Percentiles rank a stretch among this genome's conserved stretches.
Conservation (phyloP, 2,329 filamentous ascomycete species). For the Pseudopithomyces maydicus region DNA sequence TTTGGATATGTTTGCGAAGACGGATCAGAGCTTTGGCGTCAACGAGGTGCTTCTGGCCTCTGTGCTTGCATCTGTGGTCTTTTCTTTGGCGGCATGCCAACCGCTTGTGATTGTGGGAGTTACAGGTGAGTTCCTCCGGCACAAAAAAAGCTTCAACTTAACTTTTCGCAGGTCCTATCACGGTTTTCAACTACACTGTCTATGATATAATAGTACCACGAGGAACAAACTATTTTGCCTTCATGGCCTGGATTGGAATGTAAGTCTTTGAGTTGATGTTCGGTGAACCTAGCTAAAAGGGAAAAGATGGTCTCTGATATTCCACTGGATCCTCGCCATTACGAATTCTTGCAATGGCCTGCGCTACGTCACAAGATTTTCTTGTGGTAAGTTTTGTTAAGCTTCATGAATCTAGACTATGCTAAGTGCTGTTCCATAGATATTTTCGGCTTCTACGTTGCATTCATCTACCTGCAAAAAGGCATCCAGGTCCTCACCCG, state of each 20-base stretch:
- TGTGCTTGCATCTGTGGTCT: conserved; percentile 81
- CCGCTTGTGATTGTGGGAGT: conserved; percentile 91
- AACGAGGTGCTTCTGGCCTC: conserved; percentile 90
- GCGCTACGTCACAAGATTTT: conserved; percentile 88
- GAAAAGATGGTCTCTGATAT: conserved; percentile 76
- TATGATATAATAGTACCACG: conserved; percentile 83
- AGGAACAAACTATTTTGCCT: conserved; percentile 81
- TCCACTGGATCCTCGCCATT: conserved; percentile 83
- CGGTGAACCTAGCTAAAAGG: neutral
- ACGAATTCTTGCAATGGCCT: conserved; percentile 88
- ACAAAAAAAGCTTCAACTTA: neutral
- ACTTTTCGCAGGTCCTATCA: conserved; percentile 70
- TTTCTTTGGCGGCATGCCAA: conserved; percentile 78
- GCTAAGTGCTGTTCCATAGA: conserved; percentile 50
- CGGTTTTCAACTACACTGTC: conserved; percentile 92
- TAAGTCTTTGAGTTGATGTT: conserved; percentile 42
- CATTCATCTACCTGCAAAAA: conserved; percentile 90
- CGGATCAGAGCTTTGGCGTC: conserved; percentile 81
- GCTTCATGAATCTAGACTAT: too few species aligned
- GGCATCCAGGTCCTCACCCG: conserved; percentile 83
- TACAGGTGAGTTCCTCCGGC: conserved; percentile 58
- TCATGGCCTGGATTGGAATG: conserved; percentile 92
- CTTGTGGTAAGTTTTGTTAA: conserved; percentile 56
- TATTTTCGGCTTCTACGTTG: conserved; percentile 93
- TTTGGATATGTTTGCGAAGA: conserved; percentile 91